Conservation (phyloP, 495 filamentous ascomycete genomes). For the Aspergillus avenaceus region DNA sequence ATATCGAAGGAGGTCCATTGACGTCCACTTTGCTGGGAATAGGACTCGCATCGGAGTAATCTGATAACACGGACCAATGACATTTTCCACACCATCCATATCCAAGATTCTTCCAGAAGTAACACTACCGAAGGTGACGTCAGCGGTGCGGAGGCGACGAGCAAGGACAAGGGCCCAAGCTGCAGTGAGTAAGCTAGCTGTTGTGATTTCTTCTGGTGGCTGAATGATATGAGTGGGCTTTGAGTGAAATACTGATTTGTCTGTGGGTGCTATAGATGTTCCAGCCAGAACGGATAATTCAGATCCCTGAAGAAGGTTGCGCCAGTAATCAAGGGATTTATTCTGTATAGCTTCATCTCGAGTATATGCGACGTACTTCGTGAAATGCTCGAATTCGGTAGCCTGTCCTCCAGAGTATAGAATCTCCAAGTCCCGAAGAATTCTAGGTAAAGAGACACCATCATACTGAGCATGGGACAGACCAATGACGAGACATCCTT, state of each 20-base stretch:
- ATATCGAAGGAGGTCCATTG: conserved; percentile 27
- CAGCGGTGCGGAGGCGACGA: conserved; percentile 38
- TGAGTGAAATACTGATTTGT: conserved; percentile 34
- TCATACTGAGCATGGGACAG: conserved; percentile 70
- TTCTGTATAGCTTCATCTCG: conserved; percentile 11
- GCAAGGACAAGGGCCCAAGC: conserved; percentile 61
- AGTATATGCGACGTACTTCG: conserved; percentile 40
- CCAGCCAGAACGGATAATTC: conserved; percentile 41
- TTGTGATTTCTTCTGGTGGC: conserved; percentile 47
- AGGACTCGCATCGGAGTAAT: conserved; percentile 29
- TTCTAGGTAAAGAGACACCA: conserved; percentile 56
- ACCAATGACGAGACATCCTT: conserved; percentile 49
- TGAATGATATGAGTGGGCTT: conserved; percentile 37
- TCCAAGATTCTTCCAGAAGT: conserved; percentile 48
- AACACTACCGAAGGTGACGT: conserved; percentile 60
- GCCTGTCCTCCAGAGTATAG: conserved; percentile 36
- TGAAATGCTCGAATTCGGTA: conserved; percentile 43
- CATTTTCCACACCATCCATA: conserved; percentile 35
- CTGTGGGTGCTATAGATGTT: conserved; percentile 27
- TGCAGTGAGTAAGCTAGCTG: conserved; percentile 53
- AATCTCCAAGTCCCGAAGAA: conserved; percentile 46
- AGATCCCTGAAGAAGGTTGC: conserved; percentile 48
- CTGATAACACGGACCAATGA: conserved; percentile 43
- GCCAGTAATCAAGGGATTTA: conserved; percentile 43
- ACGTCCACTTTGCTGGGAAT: conserved; percentile 32